Percentiles rank a stretch among this genome's conserved stretches.
These are phyloP conservation scores for Globisporangium mamillatum DNA, from an alignment of 352 stramenopile species.

Conservation along the genomic window DNA sequence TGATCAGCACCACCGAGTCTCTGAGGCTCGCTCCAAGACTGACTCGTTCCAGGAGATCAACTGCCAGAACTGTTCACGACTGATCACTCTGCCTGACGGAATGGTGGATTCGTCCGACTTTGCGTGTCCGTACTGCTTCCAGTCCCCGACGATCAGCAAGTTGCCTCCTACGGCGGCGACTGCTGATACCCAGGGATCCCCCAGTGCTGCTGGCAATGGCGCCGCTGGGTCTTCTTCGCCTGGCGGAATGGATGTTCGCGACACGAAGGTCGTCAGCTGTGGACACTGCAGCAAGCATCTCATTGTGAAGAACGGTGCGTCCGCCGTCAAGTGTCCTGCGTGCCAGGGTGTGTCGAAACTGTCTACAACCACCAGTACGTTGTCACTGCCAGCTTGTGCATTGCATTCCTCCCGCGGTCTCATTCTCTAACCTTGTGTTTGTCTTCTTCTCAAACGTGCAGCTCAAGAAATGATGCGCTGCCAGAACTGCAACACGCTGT, in stretches of 20 bases:
- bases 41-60: conserved; percentile 28
- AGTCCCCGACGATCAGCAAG: conserved; percentile 51
- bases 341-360: conserved; percentile 82
- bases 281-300: conserved; percentile 83
- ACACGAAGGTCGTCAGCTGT: conserved; percentile 85
- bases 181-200: conserved; percentile 24
- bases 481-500: conserved; percentile 82
- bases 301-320: conserved; percentile 75
- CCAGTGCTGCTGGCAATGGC: conserved; percentile 4
- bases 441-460: conserved; percentile 21
- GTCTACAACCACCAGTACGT: conserved; percentile 80
- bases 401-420: neutral
- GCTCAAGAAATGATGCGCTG: conserved; percentile 87
- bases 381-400: neutral
- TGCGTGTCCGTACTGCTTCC: conserved; percentile 63
- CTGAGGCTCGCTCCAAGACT: neutral
- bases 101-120: conserved; percentile 48
- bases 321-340: conserved; percentile 77
- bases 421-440: conserved; percentile 18
- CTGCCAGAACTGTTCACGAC: conserved; percentile 57
- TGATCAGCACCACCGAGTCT: neutral
- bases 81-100: conserved; percentile 45
- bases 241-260: conserved; percentile 40
- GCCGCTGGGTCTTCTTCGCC: neutral
- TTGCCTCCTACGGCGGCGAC: conserved; percentile 17